Evolutionary conservation across 2,329 filamentous ascomycete species (phyloP), one percentile per base, ranked within the genome.

Genomic region (Phialemoniopsis sp.): DNA sequence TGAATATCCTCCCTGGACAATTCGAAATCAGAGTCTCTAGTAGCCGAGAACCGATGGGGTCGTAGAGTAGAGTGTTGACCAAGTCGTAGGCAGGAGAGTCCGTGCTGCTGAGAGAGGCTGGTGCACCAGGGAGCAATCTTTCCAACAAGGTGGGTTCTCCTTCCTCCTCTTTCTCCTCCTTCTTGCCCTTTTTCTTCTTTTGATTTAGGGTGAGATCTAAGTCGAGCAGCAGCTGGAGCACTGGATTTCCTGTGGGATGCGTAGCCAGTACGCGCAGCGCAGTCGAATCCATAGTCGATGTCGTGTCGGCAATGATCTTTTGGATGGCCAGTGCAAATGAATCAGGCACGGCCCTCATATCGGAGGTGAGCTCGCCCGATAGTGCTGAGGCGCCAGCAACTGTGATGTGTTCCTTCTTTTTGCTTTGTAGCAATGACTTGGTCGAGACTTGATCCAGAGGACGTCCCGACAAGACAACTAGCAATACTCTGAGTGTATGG

Each of bases 231-330:
- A 97, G 75, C 58, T 97, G 93, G n/a, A 98, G 72, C 1, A 89
- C 86, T 0, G 93, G 93, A 54, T 95, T 96, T 35, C 89, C 93
- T 1, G 91, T 87, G 5, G 87, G 88, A 54, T 97, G 91, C 15
- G 82, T 89, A 2, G 91, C 88, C 41, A 98, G 70, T 3, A 93
- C 81, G 19, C 89, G 81, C 19, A 97, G 74, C 52, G 89, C 86
- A 4, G 85, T 87, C 3, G 85, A 76, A 56, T 93, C 89, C 50
- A 96, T 74, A 1, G 77, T 79, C 1, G 81, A 73, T 9, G 88
- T 81, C 36, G 87, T 85, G 50, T 89, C 86, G 32, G 70, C 70
- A 49, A 96, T 87, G 47, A 96, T 85, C 59, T 94, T 91, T 51
- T 86, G 82, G 34, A 93, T 67, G 1, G 89, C 87, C 38, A 78